Conservation (phyloP, 768 basidiomycete genomes). For the Leccinum subgranulosum region DNA sequence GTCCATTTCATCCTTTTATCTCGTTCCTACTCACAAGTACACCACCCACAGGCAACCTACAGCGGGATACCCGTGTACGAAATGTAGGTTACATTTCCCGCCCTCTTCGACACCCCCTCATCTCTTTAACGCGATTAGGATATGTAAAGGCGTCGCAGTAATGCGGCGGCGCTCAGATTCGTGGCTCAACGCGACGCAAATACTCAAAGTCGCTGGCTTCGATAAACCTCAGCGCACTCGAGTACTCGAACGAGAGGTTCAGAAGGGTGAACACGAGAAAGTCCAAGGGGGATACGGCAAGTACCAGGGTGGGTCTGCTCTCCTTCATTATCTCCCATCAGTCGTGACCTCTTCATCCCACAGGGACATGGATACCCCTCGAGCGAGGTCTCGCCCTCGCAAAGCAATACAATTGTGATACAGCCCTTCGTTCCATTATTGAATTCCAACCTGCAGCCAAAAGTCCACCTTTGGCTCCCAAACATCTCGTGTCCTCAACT, state of each 20-base stretch:
- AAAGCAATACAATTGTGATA: slow-evolving; percentile 91
- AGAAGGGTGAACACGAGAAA: slow-evolving; percentile 98
- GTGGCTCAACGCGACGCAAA: slow-evolving; percentile 99
- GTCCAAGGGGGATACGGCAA: slow-evolving; percentile 99
- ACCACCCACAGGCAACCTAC: slow-evolving; percentile 69
- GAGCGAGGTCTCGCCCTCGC: slow-evolving; percentile 84
- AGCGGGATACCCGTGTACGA: slow-evolving; percentile 92
- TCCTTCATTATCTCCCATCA: background rate
- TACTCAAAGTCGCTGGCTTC: slow-evolving; percentile 98
- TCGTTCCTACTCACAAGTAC: slow-evolving; percentile 2
- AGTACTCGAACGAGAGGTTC: slow-evolving; percentile 95
- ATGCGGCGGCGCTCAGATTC: slow-evolving; percentile 96
- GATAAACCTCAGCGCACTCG: slow-evolving; percentile 98
- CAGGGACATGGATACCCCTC: slow-evolving; percentile 98
- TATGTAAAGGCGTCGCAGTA: slow-evolving; percentile 93
- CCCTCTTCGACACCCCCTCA: slow-evolving; percentile 35
- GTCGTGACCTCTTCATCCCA: background rate
- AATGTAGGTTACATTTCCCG: slow-evolving; percentile 58
- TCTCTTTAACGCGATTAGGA: slow-evolving; percentile 55
- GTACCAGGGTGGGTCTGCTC: slow-evolving; percentile 80
- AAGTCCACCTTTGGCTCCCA: slow-evolving; percentile 93
- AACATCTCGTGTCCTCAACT: slow-evolving; percentile 79
- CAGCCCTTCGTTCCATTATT: slow-evolving; percentile 84
- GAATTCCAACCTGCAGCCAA: slow-evolving; percentile 88
- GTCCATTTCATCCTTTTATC: background rate